These are phyloP conservation scores for Saccharomyces mikatae DNA, from an alignment of 805 yeast genomes.

Conservation along the genomic window DNA sequence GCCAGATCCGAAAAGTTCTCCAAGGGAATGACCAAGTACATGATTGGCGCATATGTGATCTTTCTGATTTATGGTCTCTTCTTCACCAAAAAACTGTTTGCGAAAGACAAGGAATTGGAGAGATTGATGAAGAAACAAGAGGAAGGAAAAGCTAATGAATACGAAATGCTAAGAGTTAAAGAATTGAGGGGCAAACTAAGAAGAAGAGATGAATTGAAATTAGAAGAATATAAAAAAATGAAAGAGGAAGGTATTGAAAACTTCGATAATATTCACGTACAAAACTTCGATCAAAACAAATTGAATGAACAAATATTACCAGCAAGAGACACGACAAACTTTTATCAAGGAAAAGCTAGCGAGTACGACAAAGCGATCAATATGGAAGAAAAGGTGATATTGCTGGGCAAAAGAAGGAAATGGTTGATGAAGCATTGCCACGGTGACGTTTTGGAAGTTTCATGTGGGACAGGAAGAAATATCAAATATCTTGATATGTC, in stretches of 20 bases:
- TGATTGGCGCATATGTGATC: slow-evolving; percentile 50
- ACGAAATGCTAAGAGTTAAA: slow-evolving; percentile 54
- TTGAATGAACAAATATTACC: slow-evolving; percentile 43
- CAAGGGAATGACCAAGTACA: slow-evolving; percentile 54
- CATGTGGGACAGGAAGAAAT: slow-evolving; percentile 95
- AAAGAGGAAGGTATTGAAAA: slow-evolving; percentile 31
- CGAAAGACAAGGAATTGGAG: slow-evolving; percentile 55
- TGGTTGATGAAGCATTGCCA: slow-evolving; percentile 69
- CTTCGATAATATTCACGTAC: slow-evolving; percentile 27
- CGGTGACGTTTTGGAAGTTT: slow-evolving; percentile 91
- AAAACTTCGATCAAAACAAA: slow-evolving; percentile 27
- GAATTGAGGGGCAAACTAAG: slow-evolving; percentile 52
- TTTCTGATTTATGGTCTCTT: slow-evolving; percentile 52
- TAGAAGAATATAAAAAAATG: slow-evolving; percentile 52
- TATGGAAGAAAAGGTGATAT: slow-evolving; percentile 38
- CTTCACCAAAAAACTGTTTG: slow-evolving; percentile 58
- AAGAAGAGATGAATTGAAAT: slow-evolving; percentile 54
- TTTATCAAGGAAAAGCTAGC: slow-evolving; percentile 69
- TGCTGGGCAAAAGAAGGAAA: slow-evolving; percentile 54
- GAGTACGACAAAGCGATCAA: slow-evolving; percentile 76
- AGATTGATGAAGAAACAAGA: slow-evolving; percentile 34
- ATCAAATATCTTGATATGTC: slow-evolving; percentile 61
- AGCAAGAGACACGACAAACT: slow-evolving; percentile 71
- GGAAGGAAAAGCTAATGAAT: slow-evolving; percentile 39
- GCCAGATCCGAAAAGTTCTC: slow-evolving; percentile 50